These are phyloP conservation scores for Abrus precatorius DNA, from an alignment of 306 rosid genomes.

Conservation along the genomic window DNA sequence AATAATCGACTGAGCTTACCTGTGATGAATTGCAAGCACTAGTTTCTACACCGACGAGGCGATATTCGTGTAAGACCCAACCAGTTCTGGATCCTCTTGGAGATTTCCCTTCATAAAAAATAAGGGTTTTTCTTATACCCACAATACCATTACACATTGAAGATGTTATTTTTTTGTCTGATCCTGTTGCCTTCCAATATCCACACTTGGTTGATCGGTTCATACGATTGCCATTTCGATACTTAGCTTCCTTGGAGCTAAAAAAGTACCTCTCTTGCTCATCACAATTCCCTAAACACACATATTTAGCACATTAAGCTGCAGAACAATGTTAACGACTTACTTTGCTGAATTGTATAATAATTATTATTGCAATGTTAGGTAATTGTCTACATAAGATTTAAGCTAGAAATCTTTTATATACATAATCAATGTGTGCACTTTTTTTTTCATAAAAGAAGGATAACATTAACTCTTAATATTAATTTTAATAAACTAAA, in stretches of 20 bases:
- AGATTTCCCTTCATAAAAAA: conserved; percentile 69
- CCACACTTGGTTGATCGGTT: conserved; percentile 80
- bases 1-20: conserved; percentile 27
- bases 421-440: too few species aligned
- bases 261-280: conserved; percentile 76
- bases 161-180: conserved; percentile 70
- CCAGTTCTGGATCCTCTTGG: conserved; percentile 66
- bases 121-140: conserved; percentile 79
- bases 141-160: conserved; percentile 46
- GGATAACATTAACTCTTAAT: too few species aligned
- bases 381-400: neutral
- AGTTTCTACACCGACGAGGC: conserved; percentile 55
- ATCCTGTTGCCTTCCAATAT: conserved; percentile 86
- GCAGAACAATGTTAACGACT: conserved; percentile 1
- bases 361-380: neutral
- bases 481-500: too few species aligned
- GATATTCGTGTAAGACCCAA: conserved; percentile 90
- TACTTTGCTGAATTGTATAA: neutral
- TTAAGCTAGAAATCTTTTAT: neutral
- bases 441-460: too few species aligned
- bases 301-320: neutral
- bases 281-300: conserved; percentile 60
- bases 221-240: conserved; percentile 67
- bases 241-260: conserved; percentile 69
- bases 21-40: conserved; percentile 42